phyloP scores from a whole-genome alignment of 129 eudicot genomes.

The Centella asiatica region DNA sequence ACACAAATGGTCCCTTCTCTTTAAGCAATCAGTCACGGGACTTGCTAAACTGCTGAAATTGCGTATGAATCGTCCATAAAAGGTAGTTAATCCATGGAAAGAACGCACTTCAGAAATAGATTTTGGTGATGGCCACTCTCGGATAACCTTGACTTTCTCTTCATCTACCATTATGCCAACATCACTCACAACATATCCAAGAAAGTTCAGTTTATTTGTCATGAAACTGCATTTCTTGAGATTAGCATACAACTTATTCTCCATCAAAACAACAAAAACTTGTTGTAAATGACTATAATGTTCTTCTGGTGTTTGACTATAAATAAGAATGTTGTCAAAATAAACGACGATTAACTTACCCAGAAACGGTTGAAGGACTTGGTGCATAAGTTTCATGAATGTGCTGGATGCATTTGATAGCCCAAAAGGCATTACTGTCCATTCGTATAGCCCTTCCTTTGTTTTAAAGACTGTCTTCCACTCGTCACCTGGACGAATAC shows the following conservation, averaged over 20 bases:
- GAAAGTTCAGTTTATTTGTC: no score
- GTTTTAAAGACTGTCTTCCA: slow-evolving; percentile 9
- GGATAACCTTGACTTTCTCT: not conserved
- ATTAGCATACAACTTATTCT: no score
- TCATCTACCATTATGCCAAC: no score
- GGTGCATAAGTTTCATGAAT: not conserved
- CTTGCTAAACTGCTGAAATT: not conserved
- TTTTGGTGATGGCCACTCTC: not conserved
- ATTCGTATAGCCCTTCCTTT: slow-evolving; percentile 1
- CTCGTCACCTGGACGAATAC: not conserved
- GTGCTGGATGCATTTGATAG: not conserved
- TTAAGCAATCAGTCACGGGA: no score
- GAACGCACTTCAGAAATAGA: not conserved
- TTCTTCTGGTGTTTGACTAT: not conserved
- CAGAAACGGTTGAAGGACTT: not conserved
- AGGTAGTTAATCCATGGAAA: not conserved
- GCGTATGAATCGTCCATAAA: not conserved
- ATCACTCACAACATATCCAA: no score
- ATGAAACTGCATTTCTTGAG: no score
- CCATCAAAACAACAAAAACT: no score
- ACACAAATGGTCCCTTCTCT: no score
- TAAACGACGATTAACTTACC: no score
- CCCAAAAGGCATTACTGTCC: slow-evolving; percentile 3
- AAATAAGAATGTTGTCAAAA: no score
- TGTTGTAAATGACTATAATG: not conserved